phyloP scores from a whole-genome alignment of 2,329 filamentous ascomycete genomes.

The Coniochaeta sp. region DNA sequence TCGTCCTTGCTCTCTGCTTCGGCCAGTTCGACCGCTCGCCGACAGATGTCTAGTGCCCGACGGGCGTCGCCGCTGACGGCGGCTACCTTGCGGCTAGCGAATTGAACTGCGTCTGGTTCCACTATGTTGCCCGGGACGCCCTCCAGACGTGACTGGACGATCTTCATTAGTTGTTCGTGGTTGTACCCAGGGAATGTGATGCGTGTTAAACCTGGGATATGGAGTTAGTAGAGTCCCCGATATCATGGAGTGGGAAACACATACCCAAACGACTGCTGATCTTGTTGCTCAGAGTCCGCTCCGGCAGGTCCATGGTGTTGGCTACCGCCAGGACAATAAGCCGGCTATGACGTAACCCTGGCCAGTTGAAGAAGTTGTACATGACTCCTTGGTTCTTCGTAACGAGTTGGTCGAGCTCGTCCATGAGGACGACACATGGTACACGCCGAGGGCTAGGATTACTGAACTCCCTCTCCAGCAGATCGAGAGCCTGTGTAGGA shows the following conservation, averaged over 20 bases:
- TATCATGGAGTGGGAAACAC: slow-evolving; percentile 10
- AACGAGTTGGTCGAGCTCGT: slow-evolving; percentile 94
- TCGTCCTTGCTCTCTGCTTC: slow-evolving; percentile 55
- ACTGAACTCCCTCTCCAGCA: slow-evolving; percentile 87
- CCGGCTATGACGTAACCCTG: slow-evolving; percentile 79
- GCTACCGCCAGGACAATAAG: slow-evolving; percentile 95
- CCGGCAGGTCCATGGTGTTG: slow-evolving; percentile 97
- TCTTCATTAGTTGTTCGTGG: slow-evolving; percentile 93
- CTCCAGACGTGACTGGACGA: slow-evolving; percentile 88
- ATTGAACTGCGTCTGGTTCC: slow-evolving; percentile 88
- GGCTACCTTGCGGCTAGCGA: slow-evolving; percentile 92
- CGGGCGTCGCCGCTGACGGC: slow-evolving; percentile 92
- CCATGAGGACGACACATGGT: slow-evolving; percentile 96
- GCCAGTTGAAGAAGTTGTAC: slow-evolving; percentile 99
- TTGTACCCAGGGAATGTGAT: slow-evolving; percentile 98
- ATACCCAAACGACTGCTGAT: slow-evolving; percentile 78
- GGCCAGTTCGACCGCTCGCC: slow-evolving; percentile 88
- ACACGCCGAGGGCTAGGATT: slow-evolving; percentile 84
- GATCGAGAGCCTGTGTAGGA: slow-evolving; percentile 81
- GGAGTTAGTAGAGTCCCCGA: neutral
- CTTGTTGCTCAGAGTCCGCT: slow-evolving; percentile 94
- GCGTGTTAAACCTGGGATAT: slow-evolving; percentile 59
- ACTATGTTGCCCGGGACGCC: slow-evolving; percentile 86
- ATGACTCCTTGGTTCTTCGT: slow-evolving; percentile 99
- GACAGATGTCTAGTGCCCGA: slow-evolving; percentile 88